Base-by-base conservation (phyloP, 495 filamentous ascomycete species). In the Neurospora sp. region DNA sequence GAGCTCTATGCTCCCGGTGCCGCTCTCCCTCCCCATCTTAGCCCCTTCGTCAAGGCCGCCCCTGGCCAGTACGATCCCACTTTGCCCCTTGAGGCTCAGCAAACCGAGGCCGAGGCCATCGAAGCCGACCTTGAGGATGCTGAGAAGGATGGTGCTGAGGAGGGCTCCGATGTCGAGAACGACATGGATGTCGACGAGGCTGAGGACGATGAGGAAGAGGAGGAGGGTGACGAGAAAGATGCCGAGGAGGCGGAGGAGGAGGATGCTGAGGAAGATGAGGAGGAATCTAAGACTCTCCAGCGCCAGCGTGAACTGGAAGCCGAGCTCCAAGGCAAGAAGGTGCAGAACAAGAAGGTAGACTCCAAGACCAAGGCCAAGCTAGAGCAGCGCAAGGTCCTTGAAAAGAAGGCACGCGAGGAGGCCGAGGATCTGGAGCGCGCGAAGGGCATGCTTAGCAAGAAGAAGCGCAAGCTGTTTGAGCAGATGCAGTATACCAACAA, bases 401-500 rank as follows among this genome's bases (percentile, higher is more conserved):
- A 89, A 68, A 90, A 89, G 85, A 89, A 90, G 83, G 84, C 88
- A 72, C 86, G 83, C 71, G 86, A 93, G 79, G 92, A 94, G 79
- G 92, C 92, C 31, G 93, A 95, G 79, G 92, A 94, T 75, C 84
- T 94, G 68, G 92, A 95, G 82, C 86, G 93, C 80, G 89, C 91
- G 80, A 95, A 95, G 87, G 93, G 93, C 81, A 96, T 96, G 93
- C 91, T 96, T 86, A 90, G 90, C 82, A 89, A 93, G 83, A 94
- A 93, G 89, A 95, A 95, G 87, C 85, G 93, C 76, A 95, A 94
- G 88, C 83, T 95, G 73, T 87, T 93, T 71, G 93, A 95, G 85
- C 94, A 96, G 87, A 96, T 96, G 93, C 86, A 92, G 79, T 94
- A 93, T 83, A 91, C 87, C 74, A 95, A 95, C 82, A 92, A 90